These are phyloP conservation scores for Chenopodium quinoa DNA, from an alignment of 148 eudicot species.

Conservation along the genomic window DNA sequence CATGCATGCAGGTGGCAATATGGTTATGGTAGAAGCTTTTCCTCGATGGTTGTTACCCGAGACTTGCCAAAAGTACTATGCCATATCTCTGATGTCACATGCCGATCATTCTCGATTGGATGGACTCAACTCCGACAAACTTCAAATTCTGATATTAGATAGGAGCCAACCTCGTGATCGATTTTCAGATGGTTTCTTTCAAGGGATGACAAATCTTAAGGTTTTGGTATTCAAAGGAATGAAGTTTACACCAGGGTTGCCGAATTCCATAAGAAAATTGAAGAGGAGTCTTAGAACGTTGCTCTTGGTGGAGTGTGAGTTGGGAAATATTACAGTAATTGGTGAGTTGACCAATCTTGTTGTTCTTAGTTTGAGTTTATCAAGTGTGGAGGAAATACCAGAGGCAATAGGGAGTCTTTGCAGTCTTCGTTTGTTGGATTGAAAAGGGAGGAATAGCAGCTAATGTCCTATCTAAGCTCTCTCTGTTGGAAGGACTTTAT, in stretches of 20 bases:
- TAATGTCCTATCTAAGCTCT: not conserved
- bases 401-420: not conserved
- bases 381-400: not conserved
- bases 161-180: not conserved
- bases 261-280: not conserved
- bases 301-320: slow-evolving; percentile 13
- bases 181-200: not conserved
- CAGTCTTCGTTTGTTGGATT: slow-evolving; percentile 9
- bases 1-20: not conserved
- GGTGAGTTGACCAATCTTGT: not conserved
- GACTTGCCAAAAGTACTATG: slow-evolving; percentile 7
- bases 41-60: slow-evolving; percentile 24
- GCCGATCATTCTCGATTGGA: not conserved
- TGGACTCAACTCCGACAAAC: not conserved
- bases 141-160: slow-evolving; percentile 6
- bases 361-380: slow-evolving; percentile 11
- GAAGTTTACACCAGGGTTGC: not conserved
- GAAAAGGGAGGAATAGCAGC: not conserved
- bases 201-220: not conserved
- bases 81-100: slow-evolving; percentile 16
- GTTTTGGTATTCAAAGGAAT: slow-evolving; percentile 2
- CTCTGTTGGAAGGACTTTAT: slow-evolving; percentile 17
- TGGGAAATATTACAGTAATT: slow-evolving; percentile 10
- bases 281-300: not conserved
- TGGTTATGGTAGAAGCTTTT: slow-evolving; percentile 6